Percentiles rank a stretch among this genome's conserved stretches.
These are phyloP conservation scores for Lentinula lateritia DNA, from an alignment of 768 basidiomycete genomes.

Conservation along the genomic window DNA sequence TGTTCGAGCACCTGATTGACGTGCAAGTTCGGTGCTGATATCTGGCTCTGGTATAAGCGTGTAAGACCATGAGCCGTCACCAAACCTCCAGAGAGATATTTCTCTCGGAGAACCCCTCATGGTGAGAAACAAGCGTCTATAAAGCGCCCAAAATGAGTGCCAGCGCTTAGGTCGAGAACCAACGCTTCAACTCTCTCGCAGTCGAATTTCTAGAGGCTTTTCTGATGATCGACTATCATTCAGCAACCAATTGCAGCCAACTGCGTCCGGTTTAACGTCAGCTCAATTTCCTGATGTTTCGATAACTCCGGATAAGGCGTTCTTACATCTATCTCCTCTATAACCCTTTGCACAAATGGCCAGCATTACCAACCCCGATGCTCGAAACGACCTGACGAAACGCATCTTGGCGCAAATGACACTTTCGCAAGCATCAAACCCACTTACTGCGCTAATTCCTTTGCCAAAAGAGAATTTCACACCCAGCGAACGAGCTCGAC, in stretches of 20 bases:
- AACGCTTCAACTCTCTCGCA: too few relatives aligned
- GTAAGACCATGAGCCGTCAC: neutral
- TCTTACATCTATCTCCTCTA: neutral
- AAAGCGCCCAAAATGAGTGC: neutral
- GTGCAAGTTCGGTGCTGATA: constrained; percentile 33
- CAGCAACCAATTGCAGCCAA: neutral
- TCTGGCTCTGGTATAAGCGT: constrained; percentile 36
- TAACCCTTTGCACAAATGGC: neutral
- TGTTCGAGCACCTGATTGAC: constrained; percentile 27
- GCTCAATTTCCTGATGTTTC: neutral
- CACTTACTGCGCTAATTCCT: constrained; percentile 21
- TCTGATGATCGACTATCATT: neutral
- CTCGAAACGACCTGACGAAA: constrained; percentile 19
- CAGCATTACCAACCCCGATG: neutral
- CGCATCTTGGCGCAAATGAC: constrained; percentile 25
- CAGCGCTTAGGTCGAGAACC: neutral
- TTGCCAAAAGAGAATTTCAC: constrained; percentile 9
- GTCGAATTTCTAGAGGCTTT: neutral
- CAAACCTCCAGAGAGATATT: neutral
- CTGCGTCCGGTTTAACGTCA: neutral
- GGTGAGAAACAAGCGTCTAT: neutral
- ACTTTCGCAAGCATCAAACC: constrained; percentile 26
- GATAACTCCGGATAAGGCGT: neutral
- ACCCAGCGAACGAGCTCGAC: constrained; percentile 21
- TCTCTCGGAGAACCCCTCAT: neutral